Percentiles rank a stretch among this genome's conserved stretches.
These are phyloP conservation scores for Suillus bovinus DNA, from an alignment of 768 basidiomycete genomes.

Conservation along the genomic window DNA sequence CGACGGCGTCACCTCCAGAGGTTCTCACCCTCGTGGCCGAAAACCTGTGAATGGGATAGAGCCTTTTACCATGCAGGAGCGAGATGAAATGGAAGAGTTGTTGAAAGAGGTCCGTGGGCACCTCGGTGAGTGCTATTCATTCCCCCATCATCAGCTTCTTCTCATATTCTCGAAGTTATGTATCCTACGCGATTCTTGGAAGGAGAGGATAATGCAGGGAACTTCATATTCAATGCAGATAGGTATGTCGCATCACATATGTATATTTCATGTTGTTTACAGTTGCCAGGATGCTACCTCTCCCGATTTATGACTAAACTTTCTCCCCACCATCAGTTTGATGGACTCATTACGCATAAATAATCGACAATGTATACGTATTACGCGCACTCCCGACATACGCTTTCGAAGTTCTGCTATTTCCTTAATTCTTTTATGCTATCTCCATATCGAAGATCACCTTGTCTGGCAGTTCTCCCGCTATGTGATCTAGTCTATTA, in stretches of 20 bases:
- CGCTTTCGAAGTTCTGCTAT: not conserved
- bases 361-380: constrained; percentile 1
- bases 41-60: constrained; percentile 53
- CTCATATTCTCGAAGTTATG: constrained; percentile 52
- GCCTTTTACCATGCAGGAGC: constrained; percentile 80
- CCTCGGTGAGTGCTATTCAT: constrained; percentile 57
- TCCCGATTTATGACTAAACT: constrained; percentile 68
- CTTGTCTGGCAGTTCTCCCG: constrained; percentile 4
- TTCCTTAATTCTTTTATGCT: not conserved
- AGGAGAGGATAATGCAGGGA: constrained; percentile 88
- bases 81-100: constrained; percentile 86
- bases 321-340: not conserved
- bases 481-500: not conserved
- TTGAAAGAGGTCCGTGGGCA: constrained; percentile 80
- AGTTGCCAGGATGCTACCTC: constrained; percentile 53
- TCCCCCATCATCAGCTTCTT: not conserved
- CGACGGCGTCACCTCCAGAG: constrained; percentile 18
- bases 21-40: constrained; percentile 30
- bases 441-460: constrained; percentile 7
- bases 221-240: constrained; percentile 92
- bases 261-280: constrained; percentile 11
- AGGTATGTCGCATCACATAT: constrained; percentile 41
- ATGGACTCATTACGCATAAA: not conserved
- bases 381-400: not conserved
- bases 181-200: constrained; percentile 88